Base-by-base conservation (phyloP, 371 early-diverging fungal species). In the Apophysomyces elegans region DNA sequence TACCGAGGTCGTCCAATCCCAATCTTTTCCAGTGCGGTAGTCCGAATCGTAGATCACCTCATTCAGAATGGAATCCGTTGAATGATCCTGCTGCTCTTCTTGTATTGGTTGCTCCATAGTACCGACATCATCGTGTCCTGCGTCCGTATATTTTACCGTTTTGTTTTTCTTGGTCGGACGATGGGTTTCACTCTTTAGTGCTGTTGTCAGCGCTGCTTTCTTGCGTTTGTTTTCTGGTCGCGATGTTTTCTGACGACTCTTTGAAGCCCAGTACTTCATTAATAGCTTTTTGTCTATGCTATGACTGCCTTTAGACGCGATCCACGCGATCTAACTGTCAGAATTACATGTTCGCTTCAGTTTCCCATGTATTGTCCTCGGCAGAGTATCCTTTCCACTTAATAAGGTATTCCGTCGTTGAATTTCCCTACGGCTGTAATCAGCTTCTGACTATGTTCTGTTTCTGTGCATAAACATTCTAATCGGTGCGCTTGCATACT, bases 361-460 rank as follows among this genome's bases (percentile, higher is more conserved):
- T 63, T 38, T 80, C 83, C 83, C 83, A 83, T 1, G 79, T 78
- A 37, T 83, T 77, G 5, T 79, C 76, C 1, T 56, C 56, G 1
- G 74, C 66, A 14, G 37, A 44, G n/a, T 74, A 78, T 9, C 71
- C 73, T 41, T 75, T 61, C 83, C 83, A 83, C 73, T 79, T 79
- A 36, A 83, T 70, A 14, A 67, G 63, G 56, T 75, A 83, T 37
- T 67, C 21, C 5, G 71, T 37, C 18, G 39, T n/a, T 26, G 32
- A 26, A 37, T 32, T 47, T 57, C 18, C 65, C 74, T 65, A 58
- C 21, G 6, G 6, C 5, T 7, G 46, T 13, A 13, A 45, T 45
- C 21, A 18, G 21, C 21, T 50, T 7, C 47, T 12, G 47, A 1
- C 47, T 7, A n/a, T 47, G 16, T n/a, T 50, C 9, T 9, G 26